A percentile compares a stretch with the other conserved stretches of the same genome.
Conservation (phyloP, 768 basidiomycete species). For the Chlorophyllum brunneum region DNA sequence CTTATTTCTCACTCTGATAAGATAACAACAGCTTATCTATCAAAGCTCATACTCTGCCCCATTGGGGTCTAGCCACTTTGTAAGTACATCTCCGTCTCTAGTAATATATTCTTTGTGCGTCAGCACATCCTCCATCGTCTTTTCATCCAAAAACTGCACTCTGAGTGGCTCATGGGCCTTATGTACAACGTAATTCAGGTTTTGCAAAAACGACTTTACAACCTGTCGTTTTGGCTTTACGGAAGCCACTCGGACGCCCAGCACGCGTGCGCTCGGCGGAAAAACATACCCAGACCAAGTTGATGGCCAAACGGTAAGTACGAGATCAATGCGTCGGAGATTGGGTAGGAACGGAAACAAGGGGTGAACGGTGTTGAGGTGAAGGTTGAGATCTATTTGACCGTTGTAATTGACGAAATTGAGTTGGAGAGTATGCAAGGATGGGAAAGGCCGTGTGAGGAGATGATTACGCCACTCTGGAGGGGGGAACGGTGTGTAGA, state of each 20-base stretch:
- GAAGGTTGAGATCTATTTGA: neutral
- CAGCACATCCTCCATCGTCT: neutral
- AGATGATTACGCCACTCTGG: neutral
- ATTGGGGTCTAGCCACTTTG: slow-evolving; percentile 3
- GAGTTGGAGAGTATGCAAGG: slow-evolving; percentile 15
- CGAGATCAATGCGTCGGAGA: slow-evolving; percentile 1
- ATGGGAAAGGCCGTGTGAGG: neutral
- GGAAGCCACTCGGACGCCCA: slow-evolving; percentile 2
- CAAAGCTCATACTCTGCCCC: neutral
- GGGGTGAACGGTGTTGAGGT: neutral
- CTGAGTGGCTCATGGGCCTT: neutral
- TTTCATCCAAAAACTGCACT: slow-evolving; percentile 5
- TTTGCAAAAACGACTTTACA: neutral
- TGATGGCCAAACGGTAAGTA: neutral
- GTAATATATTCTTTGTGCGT: neutral
- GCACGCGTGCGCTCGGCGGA: neutral
- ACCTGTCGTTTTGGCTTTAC: neutral
- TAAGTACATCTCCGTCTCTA: neutral
- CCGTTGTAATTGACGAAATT: neutral
- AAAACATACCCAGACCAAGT: neutral
- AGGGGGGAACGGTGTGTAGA: neutral
- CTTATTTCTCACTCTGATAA: slow-evolving; percentile 8
- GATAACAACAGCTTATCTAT: slow-evolving; percentile 7
- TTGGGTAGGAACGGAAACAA: neutral
- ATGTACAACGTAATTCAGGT: neutral